Conservation (phyloP, 2,329 filamentous ascomycete species). For the Stagonosporopsis tanaceti region DNA sequence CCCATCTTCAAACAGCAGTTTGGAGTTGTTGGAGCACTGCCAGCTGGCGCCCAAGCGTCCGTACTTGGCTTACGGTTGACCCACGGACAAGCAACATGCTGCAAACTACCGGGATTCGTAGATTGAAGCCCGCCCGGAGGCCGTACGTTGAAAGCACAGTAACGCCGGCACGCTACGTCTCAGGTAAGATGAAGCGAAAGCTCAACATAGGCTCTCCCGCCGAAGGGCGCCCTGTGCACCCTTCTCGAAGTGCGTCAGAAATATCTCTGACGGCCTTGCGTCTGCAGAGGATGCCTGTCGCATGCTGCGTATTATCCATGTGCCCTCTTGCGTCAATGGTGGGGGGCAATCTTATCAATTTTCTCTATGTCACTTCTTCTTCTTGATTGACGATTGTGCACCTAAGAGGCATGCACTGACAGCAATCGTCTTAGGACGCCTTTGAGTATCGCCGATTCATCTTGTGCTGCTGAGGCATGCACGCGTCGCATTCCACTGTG, state of each 20-base stretch:
- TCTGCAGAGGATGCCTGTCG: slow-evolving; percentile 8
- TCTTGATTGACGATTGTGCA: slow-evolving; percentile 1
- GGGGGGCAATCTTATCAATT: not conserved
- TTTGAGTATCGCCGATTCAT: slow-evolving; percentile 12
- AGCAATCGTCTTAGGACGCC: not conserved
- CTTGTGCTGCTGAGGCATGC: slow-evolving; percentile 13
- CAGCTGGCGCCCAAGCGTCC: slow-evolving; percentile 4
- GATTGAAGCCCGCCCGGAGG: slow-evolving; percentile 17
- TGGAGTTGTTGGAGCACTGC: not conserved
- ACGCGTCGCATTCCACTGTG: slow-evolving; percentile 18
- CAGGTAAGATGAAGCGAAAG: slow-evolving; percentile 25
- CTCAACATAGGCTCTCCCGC: slow-evolving; percentile 11
- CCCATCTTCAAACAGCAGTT: slow-evolving; percentile 9
- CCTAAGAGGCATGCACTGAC: not conserved
- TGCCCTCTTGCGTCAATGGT: slow-evolving; percentile 20
- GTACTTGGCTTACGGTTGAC: slow-evolving; percentile 4
- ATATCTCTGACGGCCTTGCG: slow-evolving; percentile 19
- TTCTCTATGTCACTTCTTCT: not conserved
- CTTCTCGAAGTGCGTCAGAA: slow-evolving; percentile 30
- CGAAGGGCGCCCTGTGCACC: slow-evolving; percentile 15
- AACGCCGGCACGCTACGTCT: slow-evolving; percentile 30
- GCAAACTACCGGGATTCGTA: slow-evolving; percentile 17
- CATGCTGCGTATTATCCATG: slow-evolving; percentile 2
- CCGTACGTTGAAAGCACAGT: slow-evolving; percentile 8
- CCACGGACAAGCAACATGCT: slow-evolving; percentile 1